Percentiles rank a stretch among this genome's conserved stretches.
Evolutionary conservation across 2,329 filamentous ascomycete species (phyloP).

Genomic region (Botryotinia narcissicola): DNA sequence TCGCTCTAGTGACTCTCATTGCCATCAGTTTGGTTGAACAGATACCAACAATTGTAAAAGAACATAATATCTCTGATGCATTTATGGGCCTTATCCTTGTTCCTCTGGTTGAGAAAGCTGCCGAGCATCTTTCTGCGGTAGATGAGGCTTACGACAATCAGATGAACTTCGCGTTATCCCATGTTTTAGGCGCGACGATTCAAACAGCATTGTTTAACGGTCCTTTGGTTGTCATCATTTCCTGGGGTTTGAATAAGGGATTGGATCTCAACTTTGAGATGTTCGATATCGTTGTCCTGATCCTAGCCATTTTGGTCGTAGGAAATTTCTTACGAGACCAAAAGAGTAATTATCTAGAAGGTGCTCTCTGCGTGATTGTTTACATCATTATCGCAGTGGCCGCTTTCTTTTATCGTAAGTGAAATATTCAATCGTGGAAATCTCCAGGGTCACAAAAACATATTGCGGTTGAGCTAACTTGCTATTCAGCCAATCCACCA

Average conservation of each 20-base stretch:
- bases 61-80: slow-evolving; percentile 51
- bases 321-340: slow-evolving; percentile 85
- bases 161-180: slow-evolving; percentile 47
- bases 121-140: slow-evolving; percentile 79
- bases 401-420: slow-evolving; percentile 54
- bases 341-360: slow-evolving; percentile 89
- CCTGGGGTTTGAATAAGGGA: slow-evolving; percentile 68
- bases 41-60: slow-evolving; percentile 60
- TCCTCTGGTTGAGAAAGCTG: slow-evolving; percentile 80
- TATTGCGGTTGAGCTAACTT: slow-evolving; percentile 1
- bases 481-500: slow-evolving; percentile 5
- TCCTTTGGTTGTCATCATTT: slow-evolving; percentile 77
- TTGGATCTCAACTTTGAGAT: slow-evolving; percentile 84
- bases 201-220: slow-evolving; percentile 89
- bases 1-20: slow-evolving; percentile 70
- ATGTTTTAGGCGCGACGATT: slow-evolving; percentile 65
- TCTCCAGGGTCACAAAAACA: no score
- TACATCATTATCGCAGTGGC: slow-evolving; percentile 59
- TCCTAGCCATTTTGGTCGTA: slow-evolving; percentile 81
- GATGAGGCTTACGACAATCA: slow-evolving; percentile 82
- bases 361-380: slow-evolving; percentile 71
- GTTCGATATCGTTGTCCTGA: slow-evolving; percentile 81
- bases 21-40: slow-evolving; percentile 71
- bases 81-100: slow-evolving; percentile 74
- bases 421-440: neutral